Conservation (phyloP, 202 grass and related monocot genomes). For the Brachypodium distachyon region DNA sequence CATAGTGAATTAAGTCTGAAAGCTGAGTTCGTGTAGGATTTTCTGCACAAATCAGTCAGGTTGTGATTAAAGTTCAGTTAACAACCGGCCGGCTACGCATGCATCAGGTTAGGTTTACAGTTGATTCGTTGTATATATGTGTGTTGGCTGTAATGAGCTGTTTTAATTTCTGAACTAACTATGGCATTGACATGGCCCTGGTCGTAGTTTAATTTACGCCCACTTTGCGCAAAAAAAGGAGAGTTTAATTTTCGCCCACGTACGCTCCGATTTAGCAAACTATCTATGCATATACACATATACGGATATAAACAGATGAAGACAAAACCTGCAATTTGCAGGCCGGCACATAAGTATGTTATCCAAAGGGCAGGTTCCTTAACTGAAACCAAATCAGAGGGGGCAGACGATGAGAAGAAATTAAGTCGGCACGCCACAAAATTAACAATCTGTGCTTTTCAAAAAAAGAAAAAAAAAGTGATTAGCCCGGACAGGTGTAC, state of each 20-base stretch:
- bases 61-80: neutral
- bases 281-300: neutral
- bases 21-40: neutral
- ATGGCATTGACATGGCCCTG: neutral
- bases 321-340: constrained; percentile 16
- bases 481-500: constrained; percentile 6
- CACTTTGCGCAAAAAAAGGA: too few species aligned
- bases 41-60: neutral
- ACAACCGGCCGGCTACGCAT: neutral
- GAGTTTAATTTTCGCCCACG: too few species aligned
- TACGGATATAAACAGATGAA: neutral
- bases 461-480: neutral
- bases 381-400: neutral
- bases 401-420: too few species aligned
- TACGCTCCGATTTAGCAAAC: neutral
- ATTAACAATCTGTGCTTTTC: too few species aligned
- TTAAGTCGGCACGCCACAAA: too few species aligned
- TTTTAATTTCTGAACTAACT: neutral
- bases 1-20: neutral
- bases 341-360: neutral
- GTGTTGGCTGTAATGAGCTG: too few species aligned
- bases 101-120: neutral
- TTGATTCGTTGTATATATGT: neutral
- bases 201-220: too few species aligned
- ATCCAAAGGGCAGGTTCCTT: neutral